Evolutionary conservation across 1,284 basidiomycete genomes (phyloP).

Genomic region (Ganoderma sinense): DNA sequence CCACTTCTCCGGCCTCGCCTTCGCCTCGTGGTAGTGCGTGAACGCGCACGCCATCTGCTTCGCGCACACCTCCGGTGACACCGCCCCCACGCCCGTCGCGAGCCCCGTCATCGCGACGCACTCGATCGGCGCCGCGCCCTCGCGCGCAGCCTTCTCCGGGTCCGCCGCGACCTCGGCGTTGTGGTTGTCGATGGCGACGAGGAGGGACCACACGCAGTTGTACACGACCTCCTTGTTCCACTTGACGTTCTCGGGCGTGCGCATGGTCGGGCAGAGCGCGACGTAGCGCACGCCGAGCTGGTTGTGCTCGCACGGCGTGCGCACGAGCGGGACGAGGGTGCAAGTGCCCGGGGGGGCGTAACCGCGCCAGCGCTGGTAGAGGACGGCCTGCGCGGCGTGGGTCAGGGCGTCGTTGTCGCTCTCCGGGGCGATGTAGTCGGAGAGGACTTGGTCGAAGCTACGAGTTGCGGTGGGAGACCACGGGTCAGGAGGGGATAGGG

Average conservation of each 20-base stretch:
- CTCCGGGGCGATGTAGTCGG: conserved; percentile 25
- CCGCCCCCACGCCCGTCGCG: conserved; percentile 29
- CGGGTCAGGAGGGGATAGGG: neutral
- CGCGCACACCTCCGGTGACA: conserved; percentile 25
- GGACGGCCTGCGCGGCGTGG: conserved; percentile 29
- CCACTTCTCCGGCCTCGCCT: conserved; percentile 25
- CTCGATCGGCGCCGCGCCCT: conserved; percentile 1
- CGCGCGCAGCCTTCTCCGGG: neutral
- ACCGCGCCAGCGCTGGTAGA: conserved; percentile 35
- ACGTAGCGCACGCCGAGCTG: conserved; percentile 25
- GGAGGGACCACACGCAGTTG: conserved; percentile 40
- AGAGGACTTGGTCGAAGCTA: conserved; percentile 33
- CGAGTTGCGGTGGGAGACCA: neutral
- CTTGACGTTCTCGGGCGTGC: conserved; percentile 28
- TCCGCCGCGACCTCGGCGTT: conserved; percentile 15
- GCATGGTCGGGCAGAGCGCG: conserved; percentile 39
- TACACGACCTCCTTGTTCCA: conserved; percentile 41
- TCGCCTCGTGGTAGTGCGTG: conserved; percentile 24
- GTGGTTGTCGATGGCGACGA: conserved; percentile 33
- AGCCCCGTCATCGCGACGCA: conserved; percentile 33
- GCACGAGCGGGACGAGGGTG: conserved; percentile 35
- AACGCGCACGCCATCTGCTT: conserved; percentile 33
- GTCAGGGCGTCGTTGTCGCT: conserved; percentile 27
- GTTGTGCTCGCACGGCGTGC: conserved; percentile 25
- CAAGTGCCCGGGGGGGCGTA: conserved; percentile 37